Base-by-base conservation (phyloP, 1,284 basidiomycete genomes). In the Cryptococcus deneoformans region DNA sequence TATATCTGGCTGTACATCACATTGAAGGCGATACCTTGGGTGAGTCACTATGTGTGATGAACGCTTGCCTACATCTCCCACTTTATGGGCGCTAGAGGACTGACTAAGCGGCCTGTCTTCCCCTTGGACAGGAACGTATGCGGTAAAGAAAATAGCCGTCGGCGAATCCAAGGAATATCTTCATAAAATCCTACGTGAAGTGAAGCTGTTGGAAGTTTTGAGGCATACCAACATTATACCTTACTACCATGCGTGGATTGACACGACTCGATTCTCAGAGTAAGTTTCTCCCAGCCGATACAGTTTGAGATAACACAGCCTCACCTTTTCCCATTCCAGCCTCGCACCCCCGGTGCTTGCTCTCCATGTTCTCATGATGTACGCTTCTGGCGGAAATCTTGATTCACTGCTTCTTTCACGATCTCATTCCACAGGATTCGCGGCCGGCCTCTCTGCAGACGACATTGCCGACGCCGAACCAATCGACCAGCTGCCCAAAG, bases 211-310 rank as follows among this genome's bases (percentile, higher is more conserved):
- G 52, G 92, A 96, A 71, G 81, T 84, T n/a, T 79, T 97, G 4
- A 85, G 87, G 53, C 93, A 97, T 78, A 88, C 87, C 3, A 95
- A 96, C 64, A 92, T 97, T 64, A 85, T 96, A 61, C 91, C 90
- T 14, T 96, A 96, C 70, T 93, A 96, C 75, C 93, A 96, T 67
- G 86, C 92, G 0, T 97, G 93, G 93, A 84, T 97, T 16, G 93
- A 97, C 72, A 82, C 83, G 0, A 84, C 83, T 50, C 86, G 87
- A 58, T 94, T 94, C 77, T 92, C 90, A 1, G 69, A 65, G 62
- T 71, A 46, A 60, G 70, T 52, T 29, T 2, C 39, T 8, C 16
- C 1, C 5, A 43, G 14, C 6, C 37, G 12, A 45, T 45, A 9
- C 20, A 20, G 20, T 20, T 20, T 20, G 20, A 20, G 20, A 20